phyloP scores from a whole-genome alignment of 2,329 filamentous ascomycete species.

The Aspergillus ustus region DNA sequence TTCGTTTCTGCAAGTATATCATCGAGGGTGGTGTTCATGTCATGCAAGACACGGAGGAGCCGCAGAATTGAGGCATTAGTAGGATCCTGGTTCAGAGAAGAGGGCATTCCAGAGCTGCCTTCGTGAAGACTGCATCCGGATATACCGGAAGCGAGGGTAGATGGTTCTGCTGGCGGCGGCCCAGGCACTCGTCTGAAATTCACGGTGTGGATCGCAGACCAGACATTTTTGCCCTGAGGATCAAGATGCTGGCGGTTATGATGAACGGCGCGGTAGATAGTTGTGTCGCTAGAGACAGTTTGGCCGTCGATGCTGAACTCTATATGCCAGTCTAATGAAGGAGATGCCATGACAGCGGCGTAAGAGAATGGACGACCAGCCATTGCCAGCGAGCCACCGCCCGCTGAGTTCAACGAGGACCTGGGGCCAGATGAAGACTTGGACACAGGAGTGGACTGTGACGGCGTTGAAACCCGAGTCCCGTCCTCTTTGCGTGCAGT shows the following conservation, averaged over 20 bases:
- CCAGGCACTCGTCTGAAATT: conserved; percentile 87
- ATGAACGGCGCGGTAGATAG: conserved; percentile 93
- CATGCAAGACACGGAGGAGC: conserved; percentile 86
- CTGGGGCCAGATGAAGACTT: conserved; percentile 44
- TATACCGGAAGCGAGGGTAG: conserved; percentile 60
- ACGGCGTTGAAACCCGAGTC: conserved; percentile 81
- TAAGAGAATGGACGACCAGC: conserved; percentile 73
- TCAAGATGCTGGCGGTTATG: conserved; percentile 65
- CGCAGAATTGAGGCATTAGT: conserved; percentile 85
- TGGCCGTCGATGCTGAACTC: conserved; percentile 89
- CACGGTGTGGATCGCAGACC: conserved; percentile 88
- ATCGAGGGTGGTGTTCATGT: conserved; percentile 89
- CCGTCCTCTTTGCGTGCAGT: conserved; percentile 92
- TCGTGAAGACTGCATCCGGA: conserved; percentile 57
- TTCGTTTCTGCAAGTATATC: conserved; percentile 84
- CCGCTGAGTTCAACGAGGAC: conserved; percentile 27
- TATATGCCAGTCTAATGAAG: conserved; percentile 94
- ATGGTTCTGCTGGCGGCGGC: conserved; percentile 75
- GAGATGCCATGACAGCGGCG: conserved; percentile 77
- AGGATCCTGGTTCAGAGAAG: conserved; percentile 80
- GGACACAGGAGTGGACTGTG: conserved; percentile 59
- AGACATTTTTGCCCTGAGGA: conserved; percentile 74
- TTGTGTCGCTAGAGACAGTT: conserved; percentile 86
- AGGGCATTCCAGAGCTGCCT: conserved; percentile 68
- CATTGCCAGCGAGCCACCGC: conserved; percentile 55